phyloP scores from a whole-genome alignment of 2,329 filamentous ascomycete species.

The Septoria linicola region DNA sequence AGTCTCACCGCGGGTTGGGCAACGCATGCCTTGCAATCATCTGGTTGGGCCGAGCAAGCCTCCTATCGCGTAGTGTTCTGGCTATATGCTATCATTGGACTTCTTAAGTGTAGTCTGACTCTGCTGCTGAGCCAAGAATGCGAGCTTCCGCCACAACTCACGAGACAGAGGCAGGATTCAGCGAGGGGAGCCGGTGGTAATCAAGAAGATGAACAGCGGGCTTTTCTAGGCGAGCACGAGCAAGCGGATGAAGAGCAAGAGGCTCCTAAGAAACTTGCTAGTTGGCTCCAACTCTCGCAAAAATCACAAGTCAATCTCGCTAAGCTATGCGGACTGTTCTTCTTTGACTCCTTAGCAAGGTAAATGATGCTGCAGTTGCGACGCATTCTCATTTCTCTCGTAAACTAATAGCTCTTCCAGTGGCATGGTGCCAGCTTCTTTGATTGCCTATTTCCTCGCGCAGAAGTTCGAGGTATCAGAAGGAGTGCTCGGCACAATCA shows the following conservation, averaged over 20 bases:
- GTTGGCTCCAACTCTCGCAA: constrained; percentile 17
- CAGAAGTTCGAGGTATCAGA: constrained; percentile 54
- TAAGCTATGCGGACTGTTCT: constrained; percentile 65
- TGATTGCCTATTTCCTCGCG: constrained; percentile 56
- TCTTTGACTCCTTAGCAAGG: constrained; percentile 63
- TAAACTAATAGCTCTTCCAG: too few species aligned
- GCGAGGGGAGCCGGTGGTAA: constrained; percentile 8
- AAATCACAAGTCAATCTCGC: constrained; percentile 40
- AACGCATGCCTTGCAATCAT: constrained; percentile 36
- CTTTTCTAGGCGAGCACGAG: constrained; percentile 17
- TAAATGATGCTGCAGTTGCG: constrained; percentile 2
- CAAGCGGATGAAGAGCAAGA: constrained; percentile 1
- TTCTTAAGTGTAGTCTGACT: constrained; percentile 41
- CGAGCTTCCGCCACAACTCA: constrained; percentile 31
- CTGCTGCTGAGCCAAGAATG: constrained; percentile 42
- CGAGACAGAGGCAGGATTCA: constrained; percentile 18
- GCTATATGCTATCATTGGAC: constrained; percentile 44
- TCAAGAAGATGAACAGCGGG: constrained; percentile 21
- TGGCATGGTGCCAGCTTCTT: constrained; percentile 57
- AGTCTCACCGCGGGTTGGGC: constrained; percentile 40
- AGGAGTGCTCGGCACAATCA: constrained; percentile 54
- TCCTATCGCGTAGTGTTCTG: constrained; percentile 46
- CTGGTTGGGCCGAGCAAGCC: constrained; percentile 41
- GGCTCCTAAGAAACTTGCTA: constrained; percentile 7
- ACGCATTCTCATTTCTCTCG: too few species aligned